Conservation (phyloP, 2,329 filamentous ascomycete species). For the Mollisia scopiformis region DNA sequence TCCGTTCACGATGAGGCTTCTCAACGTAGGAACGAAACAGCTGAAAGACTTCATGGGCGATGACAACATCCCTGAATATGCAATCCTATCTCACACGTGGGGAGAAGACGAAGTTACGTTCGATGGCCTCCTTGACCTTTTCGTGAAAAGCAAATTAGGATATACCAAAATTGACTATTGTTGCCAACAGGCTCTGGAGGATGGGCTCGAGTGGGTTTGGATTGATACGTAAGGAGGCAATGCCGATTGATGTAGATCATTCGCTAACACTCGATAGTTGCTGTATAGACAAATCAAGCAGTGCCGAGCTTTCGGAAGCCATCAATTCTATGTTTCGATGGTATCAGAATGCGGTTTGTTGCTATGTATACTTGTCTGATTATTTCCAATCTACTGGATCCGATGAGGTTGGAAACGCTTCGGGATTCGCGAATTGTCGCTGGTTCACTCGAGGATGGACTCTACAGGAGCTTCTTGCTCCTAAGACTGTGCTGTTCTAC, state of each 20-base stretch:
- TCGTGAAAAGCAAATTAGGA: neutral
- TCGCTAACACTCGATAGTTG: neutral
- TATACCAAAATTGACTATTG: constrained; percentile 10
- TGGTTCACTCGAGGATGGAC: neutral
- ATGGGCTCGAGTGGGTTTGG: constrained; percentile 14
- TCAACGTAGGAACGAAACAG: constrained; percentile 4
- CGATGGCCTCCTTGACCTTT: constrained; percentile 2
- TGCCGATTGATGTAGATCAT: neutral
- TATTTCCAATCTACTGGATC: neutral
- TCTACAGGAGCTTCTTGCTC: neutral
- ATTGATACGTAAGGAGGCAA: constrained; percentile 8
- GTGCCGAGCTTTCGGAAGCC: constrained; percentile 17
- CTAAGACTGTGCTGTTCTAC: neutral
- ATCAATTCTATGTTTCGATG: neutral
- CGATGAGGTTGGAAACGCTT: neutral
- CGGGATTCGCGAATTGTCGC: neutral
- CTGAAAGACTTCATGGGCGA: constrained; percentile 13
- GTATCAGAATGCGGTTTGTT: neutral
- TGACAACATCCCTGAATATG: constrained; percentile 32
- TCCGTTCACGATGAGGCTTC: constrained; percentile 10
- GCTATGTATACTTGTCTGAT: neutral
- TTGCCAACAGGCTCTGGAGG: constrained; percentile 8
- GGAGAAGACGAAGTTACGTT: constrained; percentile 31
- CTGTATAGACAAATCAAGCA: constrained; percentile 21
- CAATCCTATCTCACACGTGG: constrained; percentile 46